These are phyloP conservation scores for Picea sitchensis DNA, from an alignment of 75 land plant species.

Conservation along the genomic window DNA sequence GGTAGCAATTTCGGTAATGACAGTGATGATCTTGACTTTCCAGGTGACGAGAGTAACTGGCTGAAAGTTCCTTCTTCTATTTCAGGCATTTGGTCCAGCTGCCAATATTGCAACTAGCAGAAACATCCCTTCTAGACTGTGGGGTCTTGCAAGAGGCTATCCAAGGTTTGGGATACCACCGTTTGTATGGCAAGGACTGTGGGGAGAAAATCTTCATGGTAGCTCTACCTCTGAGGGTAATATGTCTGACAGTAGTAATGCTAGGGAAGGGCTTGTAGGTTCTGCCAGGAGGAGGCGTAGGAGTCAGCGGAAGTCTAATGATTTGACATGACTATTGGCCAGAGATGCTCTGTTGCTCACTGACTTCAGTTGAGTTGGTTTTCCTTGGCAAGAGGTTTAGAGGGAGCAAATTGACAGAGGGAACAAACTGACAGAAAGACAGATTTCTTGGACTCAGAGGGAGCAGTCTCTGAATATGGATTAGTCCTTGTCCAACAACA, in stretches of 20 bases:
- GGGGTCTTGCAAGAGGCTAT: too few relatives aligned
- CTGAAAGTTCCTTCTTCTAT: conserved; percentile 23
- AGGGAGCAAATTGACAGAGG: too few relatives aligned
- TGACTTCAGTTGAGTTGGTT: background rate
- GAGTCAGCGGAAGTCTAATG: too few relatives aligned
- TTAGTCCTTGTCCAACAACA: too few relatives aligned
- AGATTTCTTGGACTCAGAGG: too few relatives aligned
- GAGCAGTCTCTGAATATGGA: too few relatives aligned
- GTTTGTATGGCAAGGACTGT: conserved; percentile 6
- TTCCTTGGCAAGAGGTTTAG: too few relatives aligned
- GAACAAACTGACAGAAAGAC: too few relatives aligned
- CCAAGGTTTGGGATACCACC: background rate
- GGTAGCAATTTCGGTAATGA: conserved; percentile 22
- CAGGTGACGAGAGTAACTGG: conserved; percentile 27
- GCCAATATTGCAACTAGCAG: conserved; percentile 9
- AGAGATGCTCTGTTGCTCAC: background rate
- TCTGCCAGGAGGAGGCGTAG: conserved; percentile 1
- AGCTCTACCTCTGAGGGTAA: too few relatives aligned
- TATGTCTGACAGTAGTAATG: too few relatives aligned
- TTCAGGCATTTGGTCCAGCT: conserved; percentile 29
- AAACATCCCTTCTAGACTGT: too few relatives aligned
- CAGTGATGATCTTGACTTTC: conserved; percentile 18
- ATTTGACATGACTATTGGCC: too few relatives aligned
- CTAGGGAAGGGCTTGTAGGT: conserved; percentile 11
- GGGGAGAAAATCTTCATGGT: conserved; percentile 7